Conservation (phyloP, 1,284 basidiomycete species). For the Irpex lacteus region DNA sequence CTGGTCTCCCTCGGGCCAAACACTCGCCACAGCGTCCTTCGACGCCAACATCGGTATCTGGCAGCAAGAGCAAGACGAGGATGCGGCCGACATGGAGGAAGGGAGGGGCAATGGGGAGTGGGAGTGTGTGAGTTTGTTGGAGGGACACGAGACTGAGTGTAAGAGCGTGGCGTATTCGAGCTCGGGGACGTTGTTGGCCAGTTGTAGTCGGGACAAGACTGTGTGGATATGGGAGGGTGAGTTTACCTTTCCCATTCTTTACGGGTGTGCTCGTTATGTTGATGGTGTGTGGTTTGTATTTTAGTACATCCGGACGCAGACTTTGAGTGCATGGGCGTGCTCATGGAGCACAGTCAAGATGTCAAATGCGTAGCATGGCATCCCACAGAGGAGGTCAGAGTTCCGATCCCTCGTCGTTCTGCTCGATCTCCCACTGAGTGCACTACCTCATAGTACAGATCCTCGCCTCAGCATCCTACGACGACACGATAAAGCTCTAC, state of each 20-base stretch:
- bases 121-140: conserved; percentile 87
- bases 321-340: conserved; percentile 92
- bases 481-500: conserved; percentile 95
- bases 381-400: conserved; percentile 85
- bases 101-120: conserved; percentile 55
- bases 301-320: conserved; percentile 88
- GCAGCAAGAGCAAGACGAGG: conserved; percentile 61
- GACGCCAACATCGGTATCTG: conserved; percentile 93
- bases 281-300: conserved; percentile 31
- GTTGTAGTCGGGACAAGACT: conserved; percentile 93
- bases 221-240: conserved; percentile 99
- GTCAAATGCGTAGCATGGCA: conserved; percentile 97
- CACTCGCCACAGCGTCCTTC: conserved; percentile 94
- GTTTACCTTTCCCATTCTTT: conserved; percentile 15
- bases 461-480: conserved; percentile 95
- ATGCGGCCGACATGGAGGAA: conserved; percentile 40
- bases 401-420: conserved; percentile 9
- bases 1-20: conserved; percentile 88
- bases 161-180: conserved; percentile 90
- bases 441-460: conserved; percentile 52
- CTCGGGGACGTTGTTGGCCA: conserved; percentile 82
- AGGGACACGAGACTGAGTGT: conserved; percentile 98
- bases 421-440: too few relatives aligned
- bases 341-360: conserved; percentile 98
- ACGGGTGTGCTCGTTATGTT: not conserved